Conservation (phyloP, 306 rosid genomes). For the Trifolium subterraneum region DNA sequence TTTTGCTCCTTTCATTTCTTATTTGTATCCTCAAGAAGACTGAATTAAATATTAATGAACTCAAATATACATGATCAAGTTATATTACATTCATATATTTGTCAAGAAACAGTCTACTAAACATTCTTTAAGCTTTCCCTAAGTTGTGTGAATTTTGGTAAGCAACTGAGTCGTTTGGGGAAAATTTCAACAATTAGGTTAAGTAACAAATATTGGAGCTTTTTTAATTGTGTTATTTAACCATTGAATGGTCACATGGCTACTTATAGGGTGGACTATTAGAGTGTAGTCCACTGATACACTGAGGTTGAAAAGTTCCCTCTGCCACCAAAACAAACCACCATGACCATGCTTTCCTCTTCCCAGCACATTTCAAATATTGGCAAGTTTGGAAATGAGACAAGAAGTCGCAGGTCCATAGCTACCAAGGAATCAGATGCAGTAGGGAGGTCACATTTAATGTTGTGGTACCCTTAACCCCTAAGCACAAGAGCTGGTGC, state of each 20-base stretch:
- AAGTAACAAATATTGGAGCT: constrained; percentile 13
- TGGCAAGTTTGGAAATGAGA: background rate
- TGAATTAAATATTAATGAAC: constrained; percentile 21
- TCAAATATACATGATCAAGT: constrained; percentile 4
- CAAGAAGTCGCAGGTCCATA: background rate
- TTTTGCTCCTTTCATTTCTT: constrained; percentile 24
- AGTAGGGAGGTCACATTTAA: background rate
- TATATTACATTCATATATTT: constrained; percentile 23
- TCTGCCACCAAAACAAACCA: background rate
- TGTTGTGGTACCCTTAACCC: background rate
- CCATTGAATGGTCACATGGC: background rate
- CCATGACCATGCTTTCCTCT: background rate
- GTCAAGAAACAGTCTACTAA: background rate
- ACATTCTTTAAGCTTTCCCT: constrained; percentile 20
- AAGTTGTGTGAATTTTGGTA: constrained; percentile 13
- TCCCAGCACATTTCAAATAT: background rate
- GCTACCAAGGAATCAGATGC: background rate
- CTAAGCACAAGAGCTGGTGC: background rate
- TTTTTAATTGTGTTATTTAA: constrained; percentile 12
- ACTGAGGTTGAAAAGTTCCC: background rate
- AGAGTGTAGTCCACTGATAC: background rate
- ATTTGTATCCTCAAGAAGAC: constrained; percentile 14
- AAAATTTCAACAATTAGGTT: constrained; percentile 2
- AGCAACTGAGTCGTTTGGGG: background rate
- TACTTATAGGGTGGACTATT: constrained; percentile 1